Percentiles rank a stretch among this genome's conserved stretches.
Conservation (phyloP, 495 filamentous ascomycete species). For the Tetracladium setigerum region DNA sequence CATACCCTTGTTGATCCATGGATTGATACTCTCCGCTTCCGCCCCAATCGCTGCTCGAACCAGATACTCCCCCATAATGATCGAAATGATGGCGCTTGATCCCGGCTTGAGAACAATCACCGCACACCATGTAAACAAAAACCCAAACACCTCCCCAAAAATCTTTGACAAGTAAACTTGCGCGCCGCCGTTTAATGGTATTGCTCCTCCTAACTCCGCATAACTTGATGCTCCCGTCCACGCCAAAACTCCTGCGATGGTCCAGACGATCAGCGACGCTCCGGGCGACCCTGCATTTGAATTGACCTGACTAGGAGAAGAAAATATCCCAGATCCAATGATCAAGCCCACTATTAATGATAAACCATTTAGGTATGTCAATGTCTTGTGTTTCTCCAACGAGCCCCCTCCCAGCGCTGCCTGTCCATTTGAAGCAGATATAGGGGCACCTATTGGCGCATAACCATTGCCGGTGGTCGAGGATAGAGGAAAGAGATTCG, state of each 20-base stretch:
- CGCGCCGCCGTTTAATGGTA: constrained; percentile 88
- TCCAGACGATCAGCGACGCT: constrained; percentile 83
- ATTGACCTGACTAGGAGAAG: constrained; percentile 90
- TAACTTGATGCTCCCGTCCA: constrained; percentile 98
- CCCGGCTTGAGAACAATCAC: constrained; percentile 92
- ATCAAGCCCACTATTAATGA: constrained; percentile 87
- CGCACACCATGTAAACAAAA: constrained; percentile 93
- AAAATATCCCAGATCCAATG: constrained; percentile 97
- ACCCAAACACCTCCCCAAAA: constrained; percentile 85
- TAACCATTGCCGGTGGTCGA: constrained; percentile 71
- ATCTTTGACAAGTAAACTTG: constrained; percentile 94
- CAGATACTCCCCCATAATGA: constrained; percentile 96
- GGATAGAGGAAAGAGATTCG: constrained; percentile 88
- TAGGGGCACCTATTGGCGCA: constrained; percentile 70
- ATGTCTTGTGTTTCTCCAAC: constrained; percentile 87
- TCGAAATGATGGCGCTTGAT: constrained; percentile 85
- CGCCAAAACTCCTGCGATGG: constrained; percentile 78
- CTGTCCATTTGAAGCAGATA: constrained; percentile 39
- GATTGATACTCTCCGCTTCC: constrained; percentile 64
- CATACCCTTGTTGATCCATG: constrained; percentile 87
- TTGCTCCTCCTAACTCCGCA: constrained; percentile 91
- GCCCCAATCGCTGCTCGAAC: constrained; percentile 79
- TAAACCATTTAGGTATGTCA: constrained; percentile 90
- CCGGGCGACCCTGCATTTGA: constrained; percentile 88
- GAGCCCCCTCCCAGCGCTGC: constrained; percentile 44